A percentile compares a stretch with the other conserved stretches of the same genome.
These are phyloP conservation scores for Xylaria acuta DNA, from an alignment of 495 filamentous ascomycete genomes.

Conservation along the genomic window DNA sequence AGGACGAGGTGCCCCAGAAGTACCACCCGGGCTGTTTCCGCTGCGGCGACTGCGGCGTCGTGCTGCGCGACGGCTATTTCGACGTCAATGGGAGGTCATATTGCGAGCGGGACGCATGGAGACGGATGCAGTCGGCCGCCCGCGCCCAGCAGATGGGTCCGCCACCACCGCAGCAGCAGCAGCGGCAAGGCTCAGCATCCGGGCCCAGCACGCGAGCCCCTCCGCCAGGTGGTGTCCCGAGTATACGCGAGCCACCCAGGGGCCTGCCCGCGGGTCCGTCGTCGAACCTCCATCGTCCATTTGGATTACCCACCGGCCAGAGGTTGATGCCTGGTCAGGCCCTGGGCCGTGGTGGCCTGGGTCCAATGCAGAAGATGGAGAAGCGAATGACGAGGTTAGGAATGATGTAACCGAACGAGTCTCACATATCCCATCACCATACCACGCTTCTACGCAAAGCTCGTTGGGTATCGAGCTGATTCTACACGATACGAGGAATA, in stretches of 20 bases:
- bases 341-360: slow-evolving; percentile 35
- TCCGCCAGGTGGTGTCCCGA: slow-evolving; percentile 25
- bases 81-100: slow-evolving; percentile 63
- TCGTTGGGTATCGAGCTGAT: neutral
- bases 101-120: slow-evolving; percentile 86
- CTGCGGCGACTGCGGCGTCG: slow-evolving; percentile 68
- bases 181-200: slow-evolving; percentile 41
- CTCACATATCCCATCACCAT: neutral
- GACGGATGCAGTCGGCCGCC: slow-evolving; percentile 54
- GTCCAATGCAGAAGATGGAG: slow-evolving; percentile 60
- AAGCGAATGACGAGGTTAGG: slow-evolving; percentile 84
- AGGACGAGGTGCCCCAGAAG: slow-evolving; percentile 76
- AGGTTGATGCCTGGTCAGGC: slow-evolving; percentile 43
- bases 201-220: slow-evolving; percentile 42
- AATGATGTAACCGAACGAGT: slow-evolving; percentile 69
- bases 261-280: slow-evolving; percentile 45
- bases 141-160: slow-evolving; percentile 36
- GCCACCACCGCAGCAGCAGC: slow-evolving; percentile 35
- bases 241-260: slow-evolving; percentile 34
- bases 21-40: slow-evolving; percentile 89
- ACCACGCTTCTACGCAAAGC: neutral
- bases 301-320: slow-evolving; percentile 40
- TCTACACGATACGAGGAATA: slow-evolving; percentile 14
- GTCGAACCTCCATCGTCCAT: slow-evolving; percentile 34
- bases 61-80: slow-evolving; percentile 70